Conservation (phyloP, 1,139 yeast species). For the Debaryomyces subglobosus region DNA sequence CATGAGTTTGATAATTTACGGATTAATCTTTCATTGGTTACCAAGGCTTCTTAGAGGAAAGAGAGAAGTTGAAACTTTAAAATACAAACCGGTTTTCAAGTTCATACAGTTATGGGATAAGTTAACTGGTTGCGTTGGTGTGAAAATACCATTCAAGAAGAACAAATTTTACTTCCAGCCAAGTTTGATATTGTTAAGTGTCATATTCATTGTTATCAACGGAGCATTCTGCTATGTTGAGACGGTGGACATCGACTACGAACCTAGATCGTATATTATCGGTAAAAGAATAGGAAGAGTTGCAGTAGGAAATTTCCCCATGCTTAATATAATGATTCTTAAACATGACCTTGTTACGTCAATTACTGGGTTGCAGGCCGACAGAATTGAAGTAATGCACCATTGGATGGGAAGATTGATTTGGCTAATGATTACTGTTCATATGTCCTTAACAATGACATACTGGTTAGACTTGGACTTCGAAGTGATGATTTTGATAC, state of each 20-base stretch:
- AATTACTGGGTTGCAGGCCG: constrained; percentile 47
- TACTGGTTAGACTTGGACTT: constrained; percentile 48
- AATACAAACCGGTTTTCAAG: constrained; percentile 23
- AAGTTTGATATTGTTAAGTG: constrained; percentile 33
- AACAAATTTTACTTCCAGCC: constrained; percentile 41
- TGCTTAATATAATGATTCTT: constrained; percentile 36
- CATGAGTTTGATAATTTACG: constrained; percentile 35
- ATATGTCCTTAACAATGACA: constrained; percentile 32
- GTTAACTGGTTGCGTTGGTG: constrained; percentile 28
- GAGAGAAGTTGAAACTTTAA: constrained; percentile 6
- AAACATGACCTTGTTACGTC: constrained; percentile 46
- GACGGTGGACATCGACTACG: constrained; percentile 44
- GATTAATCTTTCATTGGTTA: constrained; percentile 45
- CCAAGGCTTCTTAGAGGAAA: constrained; percentile 25
- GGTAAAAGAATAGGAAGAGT: constrained; percentile 48
- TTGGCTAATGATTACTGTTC: constrained; percentile 42
- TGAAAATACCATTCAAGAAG: constrained; percentile 23
- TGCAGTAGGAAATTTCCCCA: constrained; percentile 47
- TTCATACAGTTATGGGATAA: constrained; percentile 31
- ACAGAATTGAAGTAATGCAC: constrained; percentile 42
- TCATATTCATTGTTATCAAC: constrained; percentile 32
- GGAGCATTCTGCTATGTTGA: constrained; percentile 28
- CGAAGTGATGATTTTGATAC: constrained; percentile 44
- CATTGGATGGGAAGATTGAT: constrained; percentile 48
- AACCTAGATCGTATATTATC: constrained; percentile 40